Conservation (phyloP, 331 rosid genomes). For the Pyracantha coccinea region DNA sequence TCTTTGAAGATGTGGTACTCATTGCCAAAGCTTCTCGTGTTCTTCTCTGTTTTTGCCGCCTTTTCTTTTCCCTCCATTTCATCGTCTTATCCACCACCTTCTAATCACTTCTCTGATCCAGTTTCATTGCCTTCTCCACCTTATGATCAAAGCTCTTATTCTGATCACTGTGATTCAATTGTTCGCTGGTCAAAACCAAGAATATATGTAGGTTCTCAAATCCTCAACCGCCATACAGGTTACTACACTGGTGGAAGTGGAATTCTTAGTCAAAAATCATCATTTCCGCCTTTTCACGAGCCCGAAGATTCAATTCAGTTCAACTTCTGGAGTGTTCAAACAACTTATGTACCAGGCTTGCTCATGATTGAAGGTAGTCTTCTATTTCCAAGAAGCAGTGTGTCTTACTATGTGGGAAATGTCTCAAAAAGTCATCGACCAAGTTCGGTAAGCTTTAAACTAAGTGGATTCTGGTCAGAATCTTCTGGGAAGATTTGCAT, state of each 20-base stretch:
- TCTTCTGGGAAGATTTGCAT: constrained; percentile 45
- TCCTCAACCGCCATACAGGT: constrained; percentile 7
- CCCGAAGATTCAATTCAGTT: background rate
- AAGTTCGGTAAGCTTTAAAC: constrained; percentile 6
- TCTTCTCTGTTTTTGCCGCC: constrained; percentile 10
- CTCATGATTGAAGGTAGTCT: constrained; percentile 23
- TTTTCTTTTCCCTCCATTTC: constrained; percentile 9
- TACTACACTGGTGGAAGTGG: constrained; percentile 31
- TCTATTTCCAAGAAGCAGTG: constrained; percentile 1
- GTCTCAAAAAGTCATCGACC: background rate
- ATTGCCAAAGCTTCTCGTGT: background rate
- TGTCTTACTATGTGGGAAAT: constrained; percentile 1
- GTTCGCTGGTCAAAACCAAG: constrained; percentile 16
- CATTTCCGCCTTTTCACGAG: background rate
- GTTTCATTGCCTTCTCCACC: background rate
- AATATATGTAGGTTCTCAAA: background rate
- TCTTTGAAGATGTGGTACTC: background rate
- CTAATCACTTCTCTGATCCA: constrained; percentile 11
- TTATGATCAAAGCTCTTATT: constrained; percentile 10
- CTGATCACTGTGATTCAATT: constrained; percentile 26
- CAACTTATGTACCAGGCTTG: constrained; percentile 11
- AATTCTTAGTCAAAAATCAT: background rate
- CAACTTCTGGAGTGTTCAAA: background rate
- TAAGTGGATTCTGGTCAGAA: constrained; percentile 49
- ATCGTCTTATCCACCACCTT: background rate